Conservation (phyloP, 495 filamentous ascomycete species). For the Aspergillus leporis region DNA sequence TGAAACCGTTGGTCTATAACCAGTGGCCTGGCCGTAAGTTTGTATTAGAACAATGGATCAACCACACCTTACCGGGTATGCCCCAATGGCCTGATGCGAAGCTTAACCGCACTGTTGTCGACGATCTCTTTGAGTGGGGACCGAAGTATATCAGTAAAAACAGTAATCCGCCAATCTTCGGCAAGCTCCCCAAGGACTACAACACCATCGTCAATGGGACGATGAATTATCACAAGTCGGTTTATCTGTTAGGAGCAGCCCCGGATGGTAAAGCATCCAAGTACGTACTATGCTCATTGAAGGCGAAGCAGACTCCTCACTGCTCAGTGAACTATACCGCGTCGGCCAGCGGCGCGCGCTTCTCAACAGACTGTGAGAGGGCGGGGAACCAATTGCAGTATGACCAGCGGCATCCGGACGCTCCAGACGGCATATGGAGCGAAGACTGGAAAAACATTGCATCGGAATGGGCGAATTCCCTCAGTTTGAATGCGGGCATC, state of each 20-base stretch:
- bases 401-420: conserved; percentile 35
- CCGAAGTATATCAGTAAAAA: conserved; percentile 41
- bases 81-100: conserved; percentile 29
- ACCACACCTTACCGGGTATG: conserved; percentile 18
- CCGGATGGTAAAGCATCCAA: conserved; percentile 25
- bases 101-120: conserved; percentile 61
- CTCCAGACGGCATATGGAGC: conserved; percentile 27
- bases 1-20: conserved; percentile 62
- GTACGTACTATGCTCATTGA: conserved; percentile 65
- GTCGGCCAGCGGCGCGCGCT: conserved; percentile 51
- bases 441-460: conserved; percentile 62
- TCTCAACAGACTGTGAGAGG: conserved; percentile 61
- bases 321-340: conserved; percentile 66
- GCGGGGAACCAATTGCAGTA: conserved; percentile 51
- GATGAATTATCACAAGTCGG: conserved; percentile 40
- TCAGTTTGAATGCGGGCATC: conserved; percentile 62
- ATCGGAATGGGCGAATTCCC: conserved; percentile 52
- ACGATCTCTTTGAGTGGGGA: conserved; percentile 69
- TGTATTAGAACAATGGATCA: conserved; percentile 35
- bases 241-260: conserved; percentile 66
- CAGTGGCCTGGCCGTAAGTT: conserved; percentile 49
- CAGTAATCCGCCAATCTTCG: conserved; percentile 62
- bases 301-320: conserved; percentile 53
- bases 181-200: conserved; percentile 56
- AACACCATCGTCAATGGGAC: conserved; percentile 67